Evolutionary conservation across 2,329 filamentous ascomycete species (phyloP), one percentile per base, ranked within the genome.

Genomic region (Thielaviopsis euricoi): DNA sequence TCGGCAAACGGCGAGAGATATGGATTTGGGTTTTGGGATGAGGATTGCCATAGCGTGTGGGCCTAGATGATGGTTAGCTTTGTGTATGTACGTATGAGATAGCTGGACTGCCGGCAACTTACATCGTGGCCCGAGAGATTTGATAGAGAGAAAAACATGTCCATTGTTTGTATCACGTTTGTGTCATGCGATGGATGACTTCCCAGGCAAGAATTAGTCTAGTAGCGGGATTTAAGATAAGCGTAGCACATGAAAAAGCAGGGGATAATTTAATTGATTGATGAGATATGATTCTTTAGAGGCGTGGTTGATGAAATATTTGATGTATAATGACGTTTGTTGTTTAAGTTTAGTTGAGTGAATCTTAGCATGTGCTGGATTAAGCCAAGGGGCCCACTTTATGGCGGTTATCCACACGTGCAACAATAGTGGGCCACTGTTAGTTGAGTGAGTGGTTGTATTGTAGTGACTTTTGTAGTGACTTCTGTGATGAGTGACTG

Each of bases 21-120:
- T 60, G 67, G 65, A 55, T 67, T 66, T 19, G 76, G 77, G 66
- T 73, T 74, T 55, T 81, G 77, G 6, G 82, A 77, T 13, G 83
- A 82, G 37, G 79, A 80, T 68, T 87, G 87, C 85, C 85, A 89
- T 60, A 88, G 76, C 56, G 81, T 78, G 68, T 88, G 82, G 40
- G 83, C 83, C 85, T 88, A 64, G 43, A n/a, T 15, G 17, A 23
- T 37, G 21, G 57, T 59, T n/a, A 59, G 57, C 25, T 53, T 23
- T 56, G 15, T 55, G 53, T 1, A n/a, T n/a, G n/a, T n/a, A n/a
- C 22, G 17, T 26, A 23, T 19, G 40, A 6, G 33, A 12, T 17
- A 22, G 46, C 3, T 2, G 21, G n/a, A 33, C 6, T 10, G 12
- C 4, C 9, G 55, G 57, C 33, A 54, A 68, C 78, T 67, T 75